Conservation (phyloP, 352 stramenopile genomes). For the Pythium oligandrum region DNA sequence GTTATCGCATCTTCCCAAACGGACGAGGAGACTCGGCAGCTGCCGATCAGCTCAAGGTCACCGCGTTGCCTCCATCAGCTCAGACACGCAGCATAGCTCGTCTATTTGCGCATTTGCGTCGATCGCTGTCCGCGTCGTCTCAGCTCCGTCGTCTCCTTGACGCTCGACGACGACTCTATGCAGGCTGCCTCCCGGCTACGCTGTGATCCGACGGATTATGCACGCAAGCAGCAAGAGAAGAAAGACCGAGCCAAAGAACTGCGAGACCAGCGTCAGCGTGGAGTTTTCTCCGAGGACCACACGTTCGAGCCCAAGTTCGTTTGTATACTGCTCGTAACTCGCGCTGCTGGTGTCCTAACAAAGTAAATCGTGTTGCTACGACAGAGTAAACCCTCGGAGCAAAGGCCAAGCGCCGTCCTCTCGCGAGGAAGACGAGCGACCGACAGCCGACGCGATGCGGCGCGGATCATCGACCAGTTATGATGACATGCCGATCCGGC, state of each 20-base stretch:
- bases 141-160: too few relatives aligned
- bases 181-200: conserved; percentile 27
- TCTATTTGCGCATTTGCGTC: too few relatives aligned
- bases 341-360: conserved; percentile 3
- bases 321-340: neutral
- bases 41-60: too few relatives aligned
- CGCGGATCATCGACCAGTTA: conserved; percentile 15
- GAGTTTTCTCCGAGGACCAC: conserved; percentile 70
- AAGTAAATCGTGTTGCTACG: neutral
- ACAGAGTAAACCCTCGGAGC: conserved; percentile 41
- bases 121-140: too few relatives aligned
- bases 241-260: conserved; percentile 73
- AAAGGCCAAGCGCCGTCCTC: conserved; percentile 28
- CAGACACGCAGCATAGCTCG: too few relatives aligned
- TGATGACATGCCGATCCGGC: conserved; percentile 43
- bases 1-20: too few relatives aligned
- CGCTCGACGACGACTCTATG: too few relatives aligned
- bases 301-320: conserved; percentile 72
- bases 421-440: conserved; percentile 45
- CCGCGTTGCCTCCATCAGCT: too few relatives aligned
- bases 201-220: conserved; percentile 79
- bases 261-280: conserved; percentile 57
- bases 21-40: too few relatives aligned
- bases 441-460: conserved; percentile 8
- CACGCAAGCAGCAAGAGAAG: conserved; percentile 71